Conservation (phyloP, 2,329 filamentous ascomycete genomes). For the Phialophora tarda region DNA sequence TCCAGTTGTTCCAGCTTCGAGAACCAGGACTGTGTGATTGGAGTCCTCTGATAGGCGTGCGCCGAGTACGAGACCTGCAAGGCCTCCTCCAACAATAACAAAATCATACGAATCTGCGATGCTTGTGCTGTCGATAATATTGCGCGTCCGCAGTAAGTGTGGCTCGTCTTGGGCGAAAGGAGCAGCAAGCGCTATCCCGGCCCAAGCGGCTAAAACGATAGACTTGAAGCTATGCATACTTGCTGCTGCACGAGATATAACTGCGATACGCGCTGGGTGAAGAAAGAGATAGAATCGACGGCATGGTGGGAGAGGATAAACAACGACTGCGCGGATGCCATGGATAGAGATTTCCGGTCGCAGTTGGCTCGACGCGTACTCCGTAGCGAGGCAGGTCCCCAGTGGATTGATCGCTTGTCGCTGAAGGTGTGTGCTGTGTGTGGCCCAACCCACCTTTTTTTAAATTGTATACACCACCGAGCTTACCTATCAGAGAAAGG, state of each 20-base stretch:
- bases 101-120: slow-evolving; percentile 44
- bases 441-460: slow-evolving; percentile 23
- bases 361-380: slow-evolving; percentile 5
- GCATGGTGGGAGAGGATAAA: slow-evolving; percentile 8
- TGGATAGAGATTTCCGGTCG: not conserved
- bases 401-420: not conserved
- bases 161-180: slow-evolving; percentile 36
- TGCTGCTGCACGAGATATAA: slow-evolving; percentile 7
- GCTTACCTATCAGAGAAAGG: slow-evolving; percentile 10
- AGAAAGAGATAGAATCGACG: slow-evolving; percentile 9
- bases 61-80: slow-evolving; percentile 44
- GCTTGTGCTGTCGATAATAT: slow-evolving; percentile 33
- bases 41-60: slow-evolving; percentile 42
- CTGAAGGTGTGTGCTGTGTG: not conserved
- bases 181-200: slow-evolving; percentile 34
- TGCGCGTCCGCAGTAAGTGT: slow-evolving; percentile 38
- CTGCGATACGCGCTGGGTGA: slow-evolving; percentile 4
- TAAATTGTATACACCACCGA: slow-evolving; percentile 15
- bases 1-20: slow-evolving; percentile 44
- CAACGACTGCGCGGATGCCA: not conserved
- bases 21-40: slow-evolving; percentile 46
- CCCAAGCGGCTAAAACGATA: slow-evolving; percentile 27
- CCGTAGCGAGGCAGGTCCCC: slow-evolving; percentile 3
- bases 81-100: slow-evolving; percentile 44
- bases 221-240: slow-evolving; percentile 28